Evolutionary conservation across 805 yeast species (phyloP).

Genomic region (Nadsonia fulvescens): DNA sequence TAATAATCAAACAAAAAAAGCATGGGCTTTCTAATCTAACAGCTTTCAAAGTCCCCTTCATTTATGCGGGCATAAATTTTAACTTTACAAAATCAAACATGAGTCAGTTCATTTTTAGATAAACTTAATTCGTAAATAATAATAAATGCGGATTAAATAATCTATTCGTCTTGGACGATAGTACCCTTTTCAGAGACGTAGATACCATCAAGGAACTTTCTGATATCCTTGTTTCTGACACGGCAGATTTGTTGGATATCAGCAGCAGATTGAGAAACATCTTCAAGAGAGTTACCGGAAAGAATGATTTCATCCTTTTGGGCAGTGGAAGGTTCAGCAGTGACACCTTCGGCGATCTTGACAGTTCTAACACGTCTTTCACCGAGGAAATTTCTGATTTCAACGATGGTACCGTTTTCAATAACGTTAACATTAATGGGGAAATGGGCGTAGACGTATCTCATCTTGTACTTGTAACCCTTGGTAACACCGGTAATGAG

Average conservation of each 20-base stretch:
- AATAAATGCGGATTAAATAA: too few relatives aligned
- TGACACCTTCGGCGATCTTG: slow-evolving; percentile 77
- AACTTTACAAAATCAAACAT: too few relatives aligned
- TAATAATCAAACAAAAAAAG: too few relatives aligned
- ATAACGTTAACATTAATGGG: slow-evolving; percentile 94
- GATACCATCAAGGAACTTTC: slow-evolving; percentile 99
- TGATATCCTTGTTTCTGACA: slow-evolving; percentile 99
- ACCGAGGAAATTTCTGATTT: slow-evolving; percentile 99
- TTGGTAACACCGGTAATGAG: slow-evolving; percentile 96
- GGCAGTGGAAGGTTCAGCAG: slow-evolving; percentile 57
- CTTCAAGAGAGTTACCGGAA: slow-evolving; percentile 91
- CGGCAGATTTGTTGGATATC: slow-evolving; percentile 95
- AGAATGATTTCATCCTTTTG: slow-evolving; percentile 92
- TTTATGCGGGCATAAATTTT: too few relatives aligned
- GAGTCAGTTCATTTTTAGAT: too few relatives aligned
- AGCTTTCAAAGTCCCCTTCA: too few relatives aligned
- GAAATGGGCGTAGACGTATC: slow-evolving; percentile 99
- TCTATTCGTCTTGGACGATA: slow-evolving; percentile 52
- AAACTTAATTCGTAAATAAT: too few relatives aligned
- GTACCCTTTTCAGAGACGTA: slow-evolving; percentile 97
- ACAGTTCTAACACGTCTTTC: slow-evolving; percentile 93
- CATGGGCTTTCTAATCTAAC: too few relatives aligned
- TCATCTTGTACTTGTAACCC: slow-evolving; percentile 99
- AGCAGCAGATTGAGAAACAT: slow-evolving; percentile 96
- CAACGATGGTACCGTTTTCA: slow-evolving; percentile 62